phyloP scores from a whole-genome alignment of 1,284 basidiomycete species.

The Cryptococcus neoformans region DNA sequence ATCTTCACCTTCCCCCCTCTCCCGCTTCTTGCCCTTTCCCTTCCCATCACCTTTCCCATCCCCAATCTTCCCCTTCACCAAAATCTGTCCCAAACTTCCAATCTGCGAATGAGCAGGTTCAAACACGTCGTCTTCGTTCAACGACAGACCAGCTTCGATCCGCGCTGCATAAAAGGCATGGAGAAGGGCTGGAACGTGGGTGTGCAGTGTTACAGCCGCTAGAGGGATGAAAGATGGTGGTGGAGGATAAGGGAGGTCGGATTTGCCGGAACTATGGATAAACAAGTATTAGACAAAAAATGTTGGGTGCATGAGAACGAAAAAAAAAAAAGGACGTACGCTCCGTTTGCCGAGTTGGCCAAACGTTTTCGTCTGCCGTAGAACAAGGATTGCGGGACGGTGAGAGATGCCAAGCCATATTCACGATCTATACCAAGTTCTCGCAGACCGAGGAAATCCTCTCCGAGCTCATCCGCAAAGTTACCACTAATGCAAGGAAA shows the following conservation, averaged over 20 bases:
- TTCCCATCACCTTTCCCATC: neutral
- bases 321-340: too few species aligned
- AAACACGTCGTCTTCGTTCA: conserved; percentile 38
- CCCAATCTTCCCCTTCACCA: conserved; percentile 21
- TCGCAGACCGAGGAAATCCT: conserved; percentile 87
- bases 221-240: conserved; percentile 77
- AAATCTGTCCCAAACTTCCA: conserved; percentile 44
- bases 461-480: conserved; percentile 82
- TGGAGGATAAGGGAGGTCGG: conserved; percentile 66
- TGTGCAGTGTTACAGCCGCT: conserved; percentile 60
- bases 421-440: conserved; percentile 88
- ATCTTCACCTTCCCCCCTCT: conserved; percentile 7
- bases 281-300: neutral
- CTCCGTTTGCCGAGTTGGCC: conserved; percentile 10
- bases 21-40: conserved; percentile 28
- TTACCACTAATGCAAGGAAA: conserved; percentile 59
- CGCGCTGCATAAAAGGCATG: conserved; percentile 68
- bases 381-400: conserved; percentile 74
- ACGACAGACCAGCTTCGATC: conserved; percentile 46
- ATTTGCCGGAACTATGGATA: neutral
- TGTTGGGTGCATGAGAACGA: too few species aligned
- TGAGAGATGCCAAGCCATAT: conserved; percentile 72
- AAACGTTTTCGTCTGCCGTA: conserved; percentile 59
- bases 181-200: conserved; percentile 77
- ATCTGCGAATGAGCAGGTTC: conserved; percentile 38